Base-by-base conservation (phyloP, 2,329 filamentous ascomycete genomes). In the Thielaviopsis populi region DNA sequence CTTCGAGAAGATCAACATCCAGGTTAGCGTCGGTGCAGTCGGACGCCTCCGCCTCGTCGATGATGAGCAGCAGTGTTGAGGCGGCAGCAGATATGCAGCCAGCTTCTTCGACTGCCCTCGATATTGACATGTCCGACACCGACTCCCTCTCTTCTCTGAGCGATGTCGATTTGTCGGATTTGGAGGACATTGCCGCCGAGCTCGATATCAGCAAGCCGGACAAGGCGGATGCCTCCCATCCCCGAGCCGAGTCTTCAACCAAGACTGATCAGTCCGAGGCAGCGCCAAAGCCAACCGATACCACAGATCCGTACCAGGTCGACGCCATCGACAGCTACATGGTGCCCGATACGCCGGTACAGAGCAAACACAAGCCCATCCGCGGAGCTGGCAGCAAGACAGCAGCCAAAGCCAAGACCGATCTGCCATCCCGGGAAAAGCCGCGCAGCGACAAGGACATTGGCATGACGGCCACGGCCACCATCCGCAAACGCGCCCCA, bases 271-370 rank as follows among this genome's bases (percentile, higher is more conserved):
- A 33, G 11, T 6, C 24, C n/a, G 43, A 41, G 19, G 33, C 40
- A 15, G 33, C 24, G 22, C 33, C 33, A 27, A 58, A 66, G 17
- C 6, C 33, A n/a, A 58, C 46, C 19, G 43, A 63, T 1, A 17
- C 53, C 30, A 59, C 48, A 15, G 40, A 54, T 22, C 50, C 50
- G 19, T 40, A 15, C 62, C 63, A 50, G 46, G 50, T 59, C 15
- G 22, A 65, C 27, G 42, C 54, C 17, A 40, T 53, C 11, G 19
- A 64, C 42, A 59, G 64, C 30, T 66, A 68, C 53, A 27, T 59
- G 13, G 69, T 70, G 13, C 68, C 66, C 42, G 66, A 68, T n/a
- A 68, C 68, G 11, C 63, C 70, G 48, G 59, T 65, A 0, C 64
- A 65, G n/a, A 59, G 42, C 46, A 66, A 64, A 17, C 43, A 53